Evolutionary conservation across 305 asterid species (phyloP), one percentile per base, ranked within the genome.

Genomic region (Fraxinus ornus): DNA sequence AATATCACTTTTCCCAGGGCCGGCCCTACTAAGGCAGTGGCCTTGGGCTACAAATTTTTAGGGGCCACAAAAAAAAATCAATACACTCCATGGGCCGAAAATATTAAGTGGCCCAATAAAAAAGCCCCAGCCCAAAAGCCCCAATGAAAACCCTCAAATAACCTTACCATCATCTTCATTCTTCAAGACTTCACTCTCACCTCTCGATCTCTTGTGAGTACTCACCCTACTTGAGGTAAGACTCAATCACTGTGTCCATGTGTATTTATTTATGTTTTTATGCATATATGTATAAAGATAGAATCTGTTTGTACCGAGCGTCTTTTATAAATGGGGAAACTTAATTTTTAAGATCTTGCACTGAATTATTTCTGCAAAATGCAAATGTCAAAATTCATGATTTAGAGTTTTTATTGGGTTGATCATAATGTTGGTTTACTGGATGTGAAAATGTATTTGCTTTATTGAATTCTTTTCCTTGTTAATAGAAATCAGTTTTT

Each of bases 151-250:
- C n/a, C n/a, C n/a, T n/a, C n/a, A n/a, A n/a, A n/a, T n/a, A n/a
- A n/a, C n/a, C n/a, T n/a, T n/a, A n/a, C n/a, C n/a, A n/a, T n/a
- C n/a, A n/a, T n/a, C n/a, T n/a, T n/a, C n/a, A n/a, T n/a, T n/a
- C n/a, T n/a, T n/a, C n/a, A n/a, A n/a, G n/a, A n/a, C n/a, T n/a
- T n/a, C n/a, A n/a, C n/a, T n/a, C n/a, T n/a, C n/a, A n/a, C n/a
- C n/a, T n/a, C n/a, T n/a, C n/a, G n/a, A n/a, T n/a, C n/a, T n/a
- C n/a, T n/a, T n/a, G n/a, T n/a, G n/a, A n/a, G n/a, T 91, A 52
- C 89, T 90, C 8, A 33, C 28, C 64, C 85, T 87, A 28, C 88
- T 93, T 47, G 85, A 87, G 87, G 97, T 91, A 86, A 80, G 74
- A 41, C 32, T 44, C 47, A 49, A 52, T 55, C 37, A 28, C 33